Conservation (phyloP, 768 basidiomycete species). For the Lepiota brunneoincarnata region DNA sequence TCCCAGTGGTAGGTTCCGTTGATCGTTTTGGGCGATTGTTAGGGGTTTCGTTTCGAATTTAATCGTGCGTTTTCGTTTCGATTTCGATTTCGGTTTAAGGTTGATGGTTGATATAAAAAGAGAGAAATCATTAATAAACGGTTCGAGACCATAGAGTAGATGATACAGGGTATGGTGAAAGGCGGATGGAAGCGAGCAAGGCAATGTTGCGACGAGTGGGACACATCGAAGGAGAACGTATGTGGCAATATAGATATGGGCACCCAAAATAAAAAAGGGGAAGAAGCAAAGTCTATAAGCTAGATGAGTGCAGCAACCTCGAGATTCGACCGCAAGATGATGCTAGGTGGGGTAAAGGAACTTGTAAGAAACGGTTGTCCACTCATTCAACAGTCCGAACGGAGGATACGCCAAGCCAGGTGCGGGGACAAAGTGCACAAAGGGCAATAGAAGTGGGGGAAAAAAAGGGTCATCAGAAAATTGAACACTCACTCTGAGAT, state of each 20-base stretch:
- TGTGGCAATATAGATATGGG: not conserved
- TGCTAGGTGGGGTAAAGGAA: conserved; percentile 43
- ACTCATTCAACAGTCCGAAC: conserved; percentile 8
- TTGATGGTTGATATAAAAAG: conserved; percentile 5
- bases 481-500: conserved; percentile 11
- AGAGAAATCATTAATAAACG: conserved; percentile 10
- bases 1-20: not conserved
- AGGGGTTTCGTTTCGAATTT: not conserved
- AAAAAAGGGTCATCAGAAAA: conserved; percentile 21
- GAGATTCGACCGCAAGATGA: conserved; percentile 65
- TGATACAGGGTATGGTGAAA: conserved; percentile 8
- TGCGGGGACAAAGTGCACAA: conserved; percentile 14
- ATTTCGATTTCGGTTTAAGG: conserved; percentile 6
- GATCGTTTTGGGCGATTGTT: not conserved
- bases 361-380: conserved; percentile 27
- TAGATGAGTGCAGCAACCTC: conserved; percentile 65
- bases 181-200: conserved; percentile 2
- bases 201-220: not conserved
- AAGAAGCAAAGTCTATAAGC: conserved; percentile 17
- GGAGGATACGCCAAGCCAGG: not conserved
- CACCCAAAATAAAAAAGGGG: conserved; percentile 2
- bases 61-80: not conserved
- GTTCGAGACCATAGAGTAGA: conserved; percentile 6
- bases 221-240: not conserved
- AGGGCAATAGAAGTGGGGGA: conserved; percentile 17